Evolutionary conservation across 371 early-diverging fungal species (phyloP).

Genomic region (Apophysomyces trapeziformis): DNA sequence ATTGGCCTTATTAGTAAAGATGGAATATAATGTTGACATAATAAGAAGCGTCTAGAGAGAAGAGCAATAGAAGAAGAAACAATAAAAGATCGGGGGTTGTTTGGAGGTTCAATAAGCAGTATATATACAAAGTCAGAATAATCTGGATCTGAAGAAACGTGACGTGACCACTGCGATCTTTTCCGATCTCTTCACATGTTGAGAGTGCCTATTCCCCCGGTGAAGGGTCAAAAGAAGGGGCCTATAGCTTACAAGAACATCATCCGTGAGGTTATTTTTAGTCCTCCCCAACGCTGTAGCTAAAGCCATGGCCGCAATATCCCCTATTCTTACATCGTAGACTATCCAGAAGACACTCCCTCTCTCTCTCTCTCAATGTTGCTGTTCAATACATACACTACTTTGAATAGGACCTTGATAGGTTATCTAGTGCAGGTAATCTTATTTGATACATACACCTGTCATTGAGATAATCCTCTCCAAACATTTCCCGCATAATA

Average conservation of each 20-base stretch:
- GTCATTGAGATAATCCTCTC: no score
- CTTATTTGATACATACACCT: no score
- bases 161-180: not conserved
- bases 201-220: not conserved
- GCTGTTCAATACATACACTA: no score
- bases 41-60: not conserved
- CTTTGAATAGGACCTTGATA: no score
- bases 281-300: not conserved
- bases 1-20: constrained; percentile 18
- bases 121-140: constrained; percentile 1
- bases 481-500: no score
- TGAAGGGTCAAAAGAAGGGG: not conserved
- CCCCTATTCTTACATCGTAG: no score
- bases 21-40: constrained; percentile 17
- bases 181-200: constrained; percentile 9
- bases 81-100: constrained; percentile 5
- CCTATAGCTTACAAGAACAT: not conserved
- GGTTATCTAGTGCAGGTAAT: no score
- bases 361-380: no score
- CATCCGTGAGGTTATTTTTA: constrained; percentile 2
- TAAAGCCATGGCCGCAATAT: no score
- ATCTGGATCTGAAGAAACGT: constrained; percentile 11
- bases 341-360: no score
- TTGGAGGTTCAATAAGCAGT: not conserved
- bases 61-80: not conserved